A percentile compares a stretch with the other conserved stretches of the same genome.
phyloP scores from a whole-genome alignment of 2,329 filamentous ascomycete genomes.

The Sclerotiophoma versabilis region DNA sequence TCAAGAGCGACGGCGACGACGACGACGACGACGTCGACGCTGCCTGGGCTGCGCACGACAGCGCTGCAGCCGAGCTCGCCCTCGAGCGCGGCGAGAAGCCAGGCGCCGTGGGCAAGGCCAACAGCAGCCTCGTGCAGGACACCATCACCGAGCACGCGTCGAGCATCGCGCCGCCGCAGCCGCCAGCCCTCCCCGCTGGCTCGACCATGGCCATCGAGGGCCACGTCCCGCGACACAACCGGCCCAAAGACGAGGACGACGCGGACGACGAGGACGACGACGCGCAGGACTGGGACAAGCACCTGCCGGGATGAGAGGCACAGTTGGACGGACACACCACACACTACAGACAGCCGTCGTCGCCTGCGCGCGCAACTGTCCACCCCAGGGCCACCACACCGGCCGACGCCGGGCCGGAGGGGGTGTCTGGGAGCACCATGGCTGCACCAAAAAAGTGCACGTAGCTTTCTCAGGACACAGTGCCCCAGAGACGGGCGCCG shows the following conservation, averaged over 20 bases:
- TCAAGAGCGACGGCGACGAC: constrained; percentile 37
- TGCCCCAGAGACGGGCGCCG: too few relatives aligned
- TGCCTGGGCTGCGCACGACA: constrained; percentile 45
- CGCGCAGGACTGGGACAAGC: constrained; percentile 47
- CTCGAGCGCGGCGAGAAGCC: constrained; percentile 55
- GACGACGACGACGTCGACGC: constrained; percentile 44
- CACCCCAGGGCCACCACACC: too few relatives aligned
- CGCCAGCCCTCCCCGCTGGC: constrained; percentile 34
- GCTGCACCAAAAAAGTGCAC: too few relatives aligned
- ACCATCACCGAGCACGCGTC: constrained; percentile 40
- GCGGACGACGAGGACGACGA: constrained; percentile 36
- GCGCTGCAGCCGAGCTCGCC: constrained; percentile 50
- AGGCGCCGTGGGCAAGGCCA: constrained; percentile 38
- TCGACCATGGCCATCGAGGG: constrained; percentile 50
- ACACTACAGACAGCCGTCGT: too few relatives aligned
- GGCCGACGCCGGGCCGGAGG: too few relatives aligned
- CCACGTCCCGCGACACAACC: constrained; percentile 41
- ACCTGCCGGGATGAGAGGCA: constrained; percentile 37
- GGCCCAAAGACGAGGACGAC: constrained; percentile 21
- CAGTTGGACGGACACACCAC: neutral
- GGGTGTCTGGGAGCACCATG: too few relatives aligned
- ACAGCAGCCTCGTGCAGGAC: constrained; percentile 41
- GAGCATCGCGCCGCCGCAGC: constrained; percentile 30
- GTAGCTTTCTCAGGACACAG: too few relatives aligned
- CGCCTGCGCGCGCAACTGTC: too few relatives aligned